Evolutionary conservation across 1,284 basidiomycete species (phyloP).

Genomic region (Ustilago xerochloae): DNA sequence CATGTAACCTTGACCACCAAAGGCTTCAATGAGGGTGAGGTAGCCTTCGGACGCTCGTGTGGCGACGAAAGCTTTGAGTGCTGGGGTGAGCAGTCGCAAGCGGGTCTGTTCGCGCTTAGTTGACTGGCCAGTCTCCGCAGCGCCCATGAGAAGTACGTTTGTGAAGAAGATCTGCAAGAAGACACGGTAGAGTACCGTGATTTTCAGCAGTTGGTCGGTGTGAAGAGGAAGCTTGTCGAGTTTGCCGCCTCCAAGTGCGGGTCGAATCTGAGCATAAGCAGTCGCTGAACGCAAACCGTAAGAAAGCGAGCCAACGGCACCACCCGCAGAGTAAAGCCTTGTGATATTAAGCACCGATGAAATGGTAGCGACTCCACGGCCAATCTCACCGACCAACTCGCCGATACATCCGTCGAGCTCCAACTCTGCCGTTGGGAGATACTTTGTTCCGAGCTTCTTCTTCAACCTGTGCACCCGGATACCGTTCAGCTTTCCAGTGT

Average conservation of each 20-base stretch:
- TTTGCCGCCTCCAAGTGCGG: constrained; percentile 76
- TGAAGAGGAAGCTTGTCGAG: constrained; percentile 69
- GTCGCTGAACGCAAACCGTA: constrained; percentile 51
- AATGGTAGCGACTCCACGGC: constrained; percentile 78
- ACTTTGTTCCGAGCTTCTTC: constrained; percentile 81
- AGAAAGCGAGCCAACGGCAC: constrained; percentile 33
- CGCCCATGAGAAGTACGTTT: constrained; percentile 89
- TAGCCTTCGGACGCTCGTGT: constrained; percentile 76
- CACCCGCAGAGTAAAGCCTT: constrained; percentile 70
- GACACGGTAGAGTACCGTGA: constrained; percentile 72
- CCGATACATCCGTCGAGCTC: constrained; percentile 75
- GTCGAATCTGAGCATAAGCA: constrained; percentile 38
- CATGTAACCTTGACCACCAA: constrained; percentile 86
- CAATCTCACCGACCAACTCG: constrained; percentile 76
- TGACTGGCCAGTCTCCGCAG: constrained; percentile 90
- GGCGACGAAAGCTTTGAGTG: constrained; percentile 78
- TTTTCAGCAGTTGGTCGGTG: constrained; percentile 70
- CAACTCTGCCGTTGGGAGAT: constrained; percentile 81
- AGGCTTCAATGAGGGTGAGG: constrained; percentile 79
- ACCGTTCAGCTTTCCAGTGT: constrained; percentile 73
- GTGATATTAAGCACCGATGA: constrained; percentile 73
- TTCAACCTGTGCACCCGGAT: constrained; percentile 79
- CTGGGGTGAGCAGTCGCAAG: constrained; percentile 77
- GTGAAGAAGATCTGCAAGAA: constrained; percentile 84
- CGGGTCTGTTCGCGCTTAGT: constrained; percentile 93